Base-by-base conservation (phyloP, 257 asterid genomes). In the Nicotiana paniculata region DNA sequence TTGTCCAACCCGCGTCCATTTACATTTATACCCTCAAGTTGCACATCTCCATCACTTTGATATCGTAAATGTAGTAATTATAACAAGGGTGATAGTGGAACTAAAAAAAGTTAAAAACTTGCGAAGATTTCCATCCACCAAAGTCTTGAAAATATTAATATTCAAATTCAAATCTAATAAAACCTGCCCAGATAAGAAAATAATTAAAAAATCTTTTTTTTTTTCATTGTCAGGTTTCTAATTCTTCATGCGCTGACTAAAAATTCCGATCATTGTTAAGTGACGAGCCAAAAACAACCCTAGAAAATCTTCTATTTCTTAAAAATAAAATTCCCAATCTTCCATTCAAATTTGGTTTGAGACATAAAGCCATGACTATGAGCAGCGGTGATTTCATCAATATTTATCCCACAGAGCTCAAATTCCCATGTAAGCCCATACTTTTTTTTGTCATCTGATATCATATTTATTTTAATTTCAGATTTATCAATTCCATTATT, bases 321-420 rank as follows among this genome's bases (percentile, higher is more conserved):
- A 48, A 32, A 32, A 32, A 30, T 21, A 30, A 32, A 54, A 55
- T 81, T 32, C 48, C 18, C 79, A 17, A 2, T 74, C 28, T 67
- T 33, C 26, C 48, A 33, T 32, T 67, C 75, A 33, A 66, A 67
- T 67, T 67, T 64, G 24, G 5, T 28, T 26, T 30, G 17, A 82
- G 26, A 48, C 80, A 66, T 66, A 84, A 63, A 82, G 84, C 77
- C 81, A 91, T 87, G 95, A 89, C 87, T 54, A 43, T 43, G 51
- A 43, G 51, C 51, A 79, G 89, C 81, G 96, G 98, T 12, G 97
- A 93, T 75, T 90, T 90, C 74, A 88, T 94, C 79, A 85, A 89
- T 30, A 84, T 94, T 87, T 93, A 94, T 77, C 97, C 97, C 12
- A 83, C 96, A 17, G 97, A 94, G 81, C 89, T 94, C 62, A 93